Percentiles rank a stretch among this genome's conserved stretches.
phyloP scores from a whole-genome alignment of 768 basidiomycete genomes.

The Rubroboletus pulcherrimus region DNA sequence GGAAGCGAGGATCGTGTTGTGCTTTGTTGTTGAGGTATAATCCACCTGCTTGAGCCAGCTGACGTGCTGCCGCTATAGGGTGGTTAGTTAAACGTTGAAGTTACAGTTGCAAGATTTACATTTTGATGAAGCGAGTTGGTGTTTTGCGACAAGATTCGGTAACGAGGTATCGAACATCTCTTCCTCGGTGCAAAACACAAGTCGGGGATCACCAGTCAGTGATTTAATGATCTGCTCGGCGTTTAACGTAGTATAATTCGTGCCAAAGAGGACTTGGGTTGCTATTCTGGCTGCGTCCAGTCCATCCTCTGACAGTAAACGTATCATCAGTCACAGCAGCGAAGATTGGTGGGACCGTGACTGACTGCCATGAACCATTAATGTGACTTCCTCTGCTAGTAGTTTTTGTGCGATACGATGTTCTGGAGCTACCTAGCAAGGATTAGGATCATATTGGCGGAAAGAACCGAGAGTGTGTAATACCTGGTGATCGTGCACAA shows the following conservation, averaged over 20 bases:
- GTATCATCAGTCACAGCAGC: background rate
- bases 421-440: slow-evolving; percentile 30
- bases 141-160: slow-evolving; percentile 55
- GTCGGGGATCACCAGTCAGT: slow-evolving; percentile 61
- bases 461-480: slow-evolving; percentile 1
- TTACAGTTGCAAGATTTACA: slow-evolving; percentile 41
- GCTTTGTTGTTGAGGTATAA: slow-evolving; percentile 67
- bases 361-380: slow-evolving; percentile 57
- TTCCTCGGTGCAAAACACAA: slow-evolving; percentile 46
- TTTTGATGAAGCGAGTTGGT: slow-evolving; percentile 59
- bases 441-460: background rate
- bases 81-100: slow-evolving; percentile 5
- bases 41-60: slow-evolving; percentile 60
- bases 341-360: background rate
- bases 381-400: slow-evolving; percentile 57
- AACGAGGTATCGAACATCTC: slow-evolving; percentile 55
- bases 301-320: slow-evolving; percentile 32
- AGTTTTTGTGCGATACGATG: slow-evolving; percentile 45
- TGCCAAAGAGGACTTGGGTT: slow-evolving; percentile 44
- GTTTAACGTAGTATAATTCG: slow-evolving; percentile 39
- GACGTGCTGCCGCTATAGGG: slow-evolving; percentile 56
- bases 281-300: slow-evolving; percentile 41
- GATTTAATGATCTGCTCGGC: slow-evolving; percentile 57
- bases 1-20: slow-evolving; percentile 47
- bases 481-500: slow-evolving; percentile 61